Percentiles rank a stretch among this genome's conserved stretches.
phyloP scores from a whole-genome alignment of 441 rosid genomes.

The Euphorbia corollata region DNA sequence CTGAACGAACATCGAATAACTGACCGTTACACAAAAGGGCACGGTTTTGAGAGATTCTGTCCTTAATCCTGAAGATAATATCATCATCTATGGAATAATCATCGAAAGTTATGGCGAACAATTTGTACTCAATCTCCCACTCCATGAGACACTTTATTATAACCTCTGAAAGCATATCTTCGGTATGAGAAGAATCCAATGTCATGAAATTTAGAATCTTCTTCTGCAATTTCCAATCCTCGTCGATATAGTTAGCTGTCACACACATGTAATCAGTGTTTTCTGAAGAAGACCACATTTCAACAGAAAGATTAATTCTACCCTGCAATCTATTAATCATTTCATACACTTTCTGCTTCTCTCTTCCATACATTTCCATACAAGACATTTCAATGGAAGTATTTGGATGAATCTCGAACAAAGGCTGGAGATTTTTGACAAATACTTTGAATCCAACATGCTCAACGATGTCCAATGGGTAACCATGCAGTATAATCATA shows the following conservation, averaged over 20 bases:
- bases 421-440: conserved; percentile 85
- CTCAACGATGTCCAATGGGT: conserved; percentile 75
- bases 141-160: conserved; percentile 63
- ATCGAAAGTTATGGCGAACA: conserved; percentile 78
- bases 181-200: conserved; percentile 68
- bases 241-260: conserved; percentile 70
- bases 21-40: conserved; percentile 51
- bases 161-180: conserved; percentile 80
- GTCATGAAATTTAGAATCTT: conserved; percentile 64
- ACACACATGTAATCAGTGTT: conserved; percentile 53
- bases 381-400: conserved; percentile 58
- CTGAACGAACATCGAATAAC: conserved; percentile 65
- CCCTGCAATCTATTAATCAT: conserved; percentile 55
- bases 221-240: conserved; percentile 36
- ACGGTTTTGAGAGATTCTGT: conserved; percentile 52
- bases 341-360: conserved; percentile 67
- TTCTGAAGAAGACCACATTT: conserved; percentile 72
- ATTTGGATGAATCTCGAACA: conserved; percentile 61
- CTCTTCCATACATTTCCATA: conserved; percentile 63
- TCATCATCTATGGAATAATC: conserved; percentile 53
- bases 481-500: conserved; percentile 79
- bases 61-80: conserved; percentile 56
- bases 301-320: conserved; percentile 71
- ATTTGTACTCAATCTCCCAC: conserved; percentile 78
- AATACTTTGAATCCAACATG: conserved; percentile 84